Evolutionary conservation across 352 stramenopile species (phyloP).

Genomic region (Globisporangium mamillatum): DNA sequence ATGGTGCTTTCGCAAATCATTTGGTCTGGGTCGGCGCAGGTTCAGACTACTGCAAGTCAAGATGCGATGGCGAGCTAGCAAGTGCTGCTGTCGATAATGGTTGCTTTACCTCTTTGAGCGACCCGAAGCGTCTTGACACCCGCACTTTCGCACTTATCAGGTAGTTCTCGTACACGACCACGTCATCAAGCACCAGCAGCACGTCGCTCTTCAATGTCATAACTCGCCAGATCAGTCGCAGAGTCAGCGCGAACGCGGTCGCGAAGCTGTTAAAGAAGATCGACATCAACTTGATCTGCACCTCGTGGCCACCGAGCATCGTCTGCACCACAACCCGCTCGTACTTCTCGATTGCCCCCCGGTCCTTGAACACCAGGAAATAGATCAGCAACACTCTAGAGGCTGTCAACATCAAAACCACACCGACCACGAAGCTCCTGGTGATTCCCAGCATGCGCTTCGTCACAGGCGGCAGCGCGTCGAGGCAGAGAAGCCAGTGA

Average conservation of each 20-base stretch:
- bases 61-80: no score
- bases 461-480: slow-evolving; percentile 25
- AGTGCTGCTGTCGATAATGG: no score
- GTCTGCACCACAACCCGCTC: background rate
- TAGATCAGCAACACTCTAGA: background rate
- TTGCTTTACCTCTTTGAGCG: slow-evolving; percentile 17
- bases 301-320: background rate
- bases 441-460: slow-evolving; percentile 16
- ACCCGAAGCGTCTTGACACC: slow-evolving; percentile 59
- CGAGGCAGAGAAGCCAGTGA: slow-evolving; percentile 23
- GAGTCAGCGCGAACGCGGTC: slow-evolving; percentile 14
- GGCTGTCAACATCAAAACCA: slow-evolving; percentile 3
- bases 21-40: no score
- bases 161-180: slow-evolving; percentile 23
- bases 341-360: background rate
- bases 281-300: slow-evolving; percentile 18
- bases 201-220: slow-evolving; percentile 13
- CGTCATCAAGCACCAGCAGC: slow-evolving; percentile 22
- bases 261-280: slow-evolving; percentile 23
- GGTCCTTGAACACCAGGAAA: background rate
- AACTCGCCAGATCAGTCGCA: slow-evolving; percentile 23
- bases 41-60: no score
- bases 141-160: slow-evolving; percentile 40
- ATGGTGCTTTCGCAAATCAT: no score
- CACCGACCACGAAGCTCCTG: background rate